Evolutionary conservation across 108 stramenopile genomes (phyloP).

Genomic region (Cyclostephanos tholiformis): DNA sequence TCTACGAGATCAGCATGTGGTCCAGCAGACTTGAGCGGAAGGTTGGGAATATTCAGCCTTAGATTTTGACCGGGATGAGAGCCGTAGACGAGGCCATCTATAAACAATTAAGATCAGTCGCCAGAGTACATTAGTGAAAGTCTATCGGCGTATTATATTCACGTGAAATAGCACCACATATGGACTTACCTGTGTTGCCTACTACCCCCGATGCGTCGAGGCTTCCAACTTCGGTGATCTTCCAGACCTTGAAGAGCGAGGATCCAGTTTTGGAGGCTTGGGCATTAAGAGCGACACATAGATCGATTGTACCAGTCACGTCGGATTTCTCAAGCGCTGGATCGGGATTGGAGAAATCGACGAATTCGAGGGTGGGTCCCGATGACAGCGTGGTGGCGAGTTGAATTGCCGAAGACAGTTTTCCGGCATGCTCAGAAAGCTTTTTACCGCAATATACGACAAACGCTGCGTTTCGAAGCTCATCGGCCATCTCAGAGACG

Average conservation of each 20-base stretch:
- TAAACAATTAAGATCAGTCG: neutral
- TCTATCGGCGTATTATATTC: neutral
- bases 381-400: slow-evolving; percentile 1
- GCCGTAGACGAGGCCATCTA: slow-evolving; percentile 12
- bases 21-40: neutral
- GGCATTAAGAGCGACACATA: neutral
- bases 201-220: neutral
- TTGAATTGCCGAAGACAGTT: neutral
- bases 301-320: slow-evolving; percentile 4
- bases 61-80: neutral
- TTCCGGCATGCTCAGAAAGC: slow-evolving; percentile 7
- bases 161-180: neutral
- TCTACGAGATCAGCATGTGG: slow-evolving; percentile 4
- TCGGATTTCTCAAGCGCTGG: neutral
- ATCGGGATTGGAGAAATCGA: slow-evolving; percentile 14
- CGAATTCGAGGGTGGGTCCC: neutral
- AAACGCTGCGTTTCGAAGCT: slow-evolving; percentile 5
- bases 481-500: slow-evolving; percentile 3
- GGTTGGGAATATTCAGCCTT: neutral
- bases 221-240: slow-evolving; percentile 11
- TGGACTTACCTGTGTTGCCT: slow-evolving; percentile 4
- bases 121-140: neutral
- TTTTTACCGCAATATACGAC: slow-evolving; percentile 3
- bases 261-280: neutral
- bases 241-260: slow-evolving; percentile 8